A percentile compares a stretch with the other conserved stretches of the same genome.
These are phyloP conservation scores for Lachnellula willkommii DNA, from an alignment of 2,329 filamentous ascomycete genomes.

Conservation along the genomic window DNA sequence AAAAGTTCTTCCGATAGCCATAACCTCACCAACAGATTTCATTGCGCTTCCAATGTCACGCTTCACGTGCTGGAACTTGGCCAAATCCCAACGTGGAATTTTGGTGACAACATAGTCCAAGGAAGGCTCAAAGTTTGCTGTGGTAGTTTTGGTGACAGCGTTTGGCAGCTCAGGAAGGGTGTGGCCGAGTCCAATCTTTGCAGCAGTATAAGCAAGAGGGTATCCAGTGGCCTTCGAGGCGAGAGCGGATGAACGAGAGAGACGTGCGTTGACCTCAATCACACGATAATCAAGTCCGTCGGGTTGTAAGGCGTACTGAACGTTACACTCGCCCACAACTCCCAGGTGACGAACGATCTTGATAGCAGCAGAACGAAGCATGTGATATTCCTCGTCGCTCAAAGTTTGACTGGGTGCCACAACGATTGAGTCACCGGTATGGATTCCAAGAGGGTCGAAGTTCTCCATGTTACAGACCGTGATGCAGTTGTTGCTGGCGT, in stretches of 20 bases:
- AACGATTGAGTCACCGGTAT: conserved; percentile 98
- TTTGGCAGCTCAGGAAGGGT: conserved; percentile 94
- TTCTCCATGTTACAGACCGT: conserved; percentile 99
- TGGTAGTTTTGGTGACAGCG: conserved; percentile 96
- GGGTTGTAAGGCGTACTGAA: conserved; percentile 94
- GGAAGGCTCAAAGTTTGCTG: conserved; percentile 96
- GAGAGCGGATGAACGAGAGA: conserved; percentile 92
- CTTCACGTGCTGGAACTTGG: conserved; percentile 99
- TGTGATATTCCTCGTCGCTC: conserved; percentile 98
- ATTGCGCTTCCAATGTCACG: conserved; percentile 95
- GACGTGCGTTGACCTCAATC: conserved; percentile 97
- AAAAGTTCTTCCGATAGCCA: conserved; percentile 97
- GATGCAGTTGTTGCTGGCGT: conserved; percentile 97
- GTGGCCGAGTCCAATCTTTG: conserved; percentile 96
- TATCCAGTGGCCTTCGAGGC: conserved; percentile 98
- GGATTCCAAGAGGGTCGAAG: conserved; percentile 94
- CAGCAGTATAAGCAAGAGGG: conserved; percentile 92
- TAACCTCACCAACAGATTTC: conserved; percentile 99
- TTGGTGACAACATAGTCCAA: conserved; percentile 98
- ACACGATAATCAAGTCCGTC: conserved; percentile 97
- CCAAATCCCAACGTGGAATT: conserved; percentile 96
- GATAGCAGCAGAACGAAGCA: conserved; percentile 95
- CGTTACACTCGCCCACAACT: conserved; percentile 97
- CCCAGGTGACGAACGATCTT: conserved; percentile 97
- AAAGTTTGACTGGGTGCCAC: conserved; percentile 95